Evolutionary conservation across 2,329 filamentous ascomycete genomes (phyloP).

Genomic region (Diaporthe vaccinii): DNA sequence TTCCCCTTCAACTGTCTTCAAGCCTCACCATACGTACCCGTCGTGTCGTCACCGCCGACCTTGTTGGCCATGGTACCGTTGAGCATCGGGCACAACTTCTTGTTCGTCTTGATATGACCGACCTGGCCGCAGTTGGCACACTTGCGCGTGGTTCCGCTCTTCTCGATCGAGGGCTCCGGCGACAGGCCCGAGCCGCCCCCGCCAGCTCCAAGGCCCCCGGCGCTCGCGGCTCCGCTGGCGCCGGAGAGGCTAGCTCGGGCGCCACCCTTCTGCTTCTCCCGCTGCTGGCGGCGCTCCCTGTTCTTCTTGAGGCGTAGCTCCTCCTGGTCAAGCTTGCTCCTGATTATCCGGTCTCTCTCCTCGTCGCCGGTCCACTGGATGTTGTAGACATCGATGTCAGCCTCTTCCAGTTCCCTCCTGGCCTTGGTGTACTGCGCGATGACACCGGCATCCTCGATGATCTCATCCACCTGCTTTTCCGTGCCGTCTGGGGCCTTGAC

Average conservation of each 20-base stretch:
- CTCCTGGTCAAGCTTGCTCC: conserved; percentile 76
- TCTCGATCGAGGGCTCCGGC: conserved; percentile 63
- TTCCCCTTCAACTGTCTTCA: neutral
- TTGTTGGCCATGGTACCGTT: conserved; percentile 41
- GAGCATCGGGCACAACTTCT: conserved; percentile 71
- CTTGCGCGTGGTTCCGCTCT: conserved; percentile 83
- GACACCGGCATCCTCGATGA: conserved; percentile 85
- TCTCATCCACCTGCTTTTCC: conserved; percentile 73
- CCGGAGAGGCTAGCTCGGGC: conserved; percentile 37
- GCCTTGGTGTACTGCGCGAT: conserved; percentile 90
- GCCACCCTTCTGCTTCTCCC: conserved; percentile 84
- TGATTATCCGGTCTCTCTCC: conserved; percentile 74
- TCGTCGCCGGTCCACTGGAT: conserved; percentile 75
- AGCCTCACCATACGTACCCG: conserved; percentile 40
- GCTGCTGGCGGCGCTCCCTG: conserved; percentile 88
- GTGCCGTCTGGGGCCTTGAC: conserved; percentile 60
- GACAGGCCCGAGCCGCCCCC: conserved; percentile 49
- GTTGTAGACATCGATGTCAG: conserved; percentile 76
- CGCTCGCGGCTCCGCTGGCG: conserved; percentile 55
- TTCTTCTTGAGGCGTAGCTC: conserved; percentile 89
- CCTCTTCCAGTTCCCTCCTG: conserved; percentile 77
- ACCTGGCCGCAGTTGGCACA: conserved; percentile 98
- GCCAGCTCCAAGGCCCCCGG: conserved; percentile 54
- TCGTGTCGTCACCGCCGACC: conserved; percentile 35
- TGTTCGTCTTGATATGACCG: conserved; percentile 99